Base-by-base conservation (phyloP, 2,329 filamentous ascomycete genomes). In the Corynespora cassiicola region DNA sequence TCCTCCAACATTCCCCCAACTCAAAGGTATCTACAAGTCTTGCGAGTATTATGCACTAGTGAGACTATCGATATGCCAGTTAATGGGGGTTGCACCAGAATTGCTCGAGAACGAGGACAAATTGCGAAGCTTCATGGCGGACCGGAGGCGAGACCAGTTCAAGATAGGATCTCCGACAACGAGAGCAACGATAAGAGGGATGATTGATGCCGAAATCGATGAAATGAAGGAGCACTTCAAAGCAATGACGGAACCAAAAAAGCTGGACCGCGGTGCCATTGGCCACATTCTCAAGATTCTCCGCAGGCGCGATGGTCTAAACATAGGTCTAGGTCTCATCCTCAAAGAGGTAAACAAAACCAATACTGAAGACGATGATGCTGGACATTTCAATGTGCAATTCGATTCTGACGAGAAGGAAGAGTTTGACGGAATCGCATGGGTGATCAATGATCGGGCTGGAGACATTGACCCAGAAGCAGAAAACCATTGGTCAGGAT, bases 351-450 rank as follows among this genome's bases (percentile, higher is more conserved):
- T 11, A 14, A 28, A 14, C 26, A 28, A 11, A 7, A 14, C 14
- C 8, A 7, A 14, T 11, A 7, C 8, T 8, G 9, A 7, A 9
- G 26, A 7, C 14, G 15, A 8, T 11, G 7, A 7, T 15, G 7
- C 26, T 14, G 15, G 14, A 8, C 14, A 7, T 8, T 11, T 28
- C 7, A 9, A 28, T 7, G 14, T 14, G 7, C 26, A 28, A 15
- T 7, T 8, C 26, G 21, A 17, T 14, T 6, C 6, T 6, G 32
- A 27, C 18, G 21, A 19, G 6, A 16, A 26, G 5, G 10, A 26
- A 7, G 32, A 35, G 14, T 35, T 26, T 19, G 6, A 25, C 32
- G 32, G 23, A 11, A 27, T 35, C 11, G 32, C 14, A 5, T 35
- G 32, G 32, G 6, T 35, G 14, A 16, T 35, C 7, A 35, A 35